Percentiles rank a stretch among this genome's conserved stretches.
phyloP scores from a whole-genome alignment of 129 eudicot genomes.

The Kitagawia praeruptora region DNA sequence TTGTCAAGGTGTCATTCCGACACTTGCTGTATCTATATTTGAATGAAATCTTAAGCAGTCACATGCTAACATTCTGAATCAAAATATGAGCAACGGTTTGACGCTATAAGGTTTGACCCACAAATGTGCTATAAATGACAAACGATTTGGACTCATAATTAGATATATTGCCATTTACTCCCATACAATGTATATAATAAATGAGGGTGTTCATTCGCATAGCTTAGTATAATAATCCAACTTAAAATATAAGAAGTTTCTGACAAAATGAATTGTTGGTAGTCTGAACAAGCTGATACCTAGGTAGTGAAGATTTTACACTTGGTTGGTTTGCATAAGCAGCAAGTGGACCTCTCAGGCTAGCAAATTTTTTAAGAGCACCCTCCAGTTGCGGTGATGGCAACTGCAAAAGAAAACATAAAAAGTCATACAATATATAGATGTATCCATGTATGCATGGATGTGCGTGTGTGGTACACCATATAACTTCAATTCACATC shows the following conservation, averaged over 20 bases:
- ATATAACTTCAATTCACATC: background rate
- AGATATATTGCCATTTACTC: background rate
- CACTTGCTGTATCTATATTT: background rate
- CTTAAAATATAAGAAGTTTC: background rate
- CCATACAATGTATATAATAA: background rate
- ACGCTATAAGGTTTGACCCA: background rate
- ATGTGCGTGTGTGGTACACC: background rate
- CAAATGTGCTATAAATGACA: background rate
- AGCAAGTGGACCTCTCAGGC: constrained; percentile 66
- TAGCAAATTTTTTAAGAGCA: constrained; percentile 66
- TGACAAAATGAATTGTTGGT: background rate
- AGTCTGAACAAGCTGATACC: constrained; percentile 32
- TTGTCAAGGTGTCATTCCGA: background rate
- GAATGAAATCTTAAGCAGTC: background rate
- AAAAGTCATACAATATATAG: background rate
- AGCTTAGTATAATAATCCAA: background rate
- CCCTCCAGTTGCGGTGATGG: constrained; percentile 88
- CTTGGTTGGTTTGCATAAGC: constrained; percentile 68
- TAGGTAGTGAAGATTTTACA: constrained; percentile 52
- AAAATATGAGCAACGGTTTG: background rate
- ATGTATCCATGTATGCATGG: background rate
- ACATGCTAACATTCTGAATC: background rate
- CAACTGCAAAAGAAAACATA: constrained; percentile 53
- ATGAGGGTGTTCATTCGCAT: background rate
- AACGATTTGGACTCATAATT: background rate